Conservation (phyloP, 345 rosid genomes). For the Murraya paniculata region DNA sequence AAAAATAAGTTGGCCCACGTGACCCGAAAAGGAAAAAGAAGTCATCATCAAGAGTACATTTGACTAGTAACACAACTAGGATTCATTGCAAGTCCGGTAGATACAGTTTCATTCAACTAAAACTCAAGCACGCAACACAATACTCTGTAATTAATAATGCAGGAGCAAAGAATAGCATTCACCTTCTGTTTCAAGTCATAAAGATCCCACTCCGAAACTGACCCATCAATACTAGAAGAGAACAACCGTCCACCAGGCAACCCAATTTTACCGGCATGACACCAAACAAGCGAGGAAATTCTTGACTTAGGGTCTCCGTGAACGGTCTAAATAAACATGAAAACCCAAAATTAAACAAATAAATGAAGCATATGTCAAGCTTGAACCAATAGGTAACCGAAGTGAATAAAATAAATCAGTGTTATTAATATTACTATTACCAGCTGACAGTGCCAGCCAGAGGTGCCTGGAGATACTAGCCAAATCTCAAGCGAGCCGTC, state of each 20-base stretch:
- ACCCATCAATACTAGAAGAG: slow-evolving; percentile 83
- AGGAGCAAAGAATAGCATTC: neutral
- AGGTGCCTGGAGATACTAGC: slow-evolving; percentile 92
- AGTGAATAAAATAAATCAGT: neutral
- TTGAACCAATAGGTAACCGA: neutral
- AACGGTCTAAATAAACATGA: slow-evolving; percentile 46
- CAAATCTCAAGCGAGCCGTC: slow-evolving; percentile 96
- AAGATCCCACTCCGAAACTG: slow-evolving; percentile 85
- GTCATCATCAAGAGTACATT: neutral
- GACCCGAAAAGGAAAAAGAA: neutral
- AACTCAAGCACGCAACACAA: neutral
- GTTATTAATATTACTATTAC: slow-evolving; percentile 25
- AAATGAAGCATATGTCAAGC: slow-evolving; percentile 1
- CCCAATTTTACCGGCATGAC: slow-evolving; percentile 46
- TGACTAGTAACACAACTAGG: neutral
- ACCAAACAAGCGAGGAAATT: slow-evolving; percentile 88
- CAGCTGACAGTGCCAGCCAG: slow-evolving; percentile 98
- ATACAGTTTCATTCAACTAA: neutral
- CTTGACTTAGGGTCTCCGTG: slow-evolving; percentile 73
- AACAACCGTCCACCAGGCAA: slow-evolving; percentile 71
- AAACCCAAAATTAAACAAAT: neutral
- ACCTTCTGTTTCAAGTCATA: slow-evolving; percentile 89
- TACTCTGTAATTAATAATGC: neutral
- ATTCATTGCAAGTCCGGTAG: neutral
- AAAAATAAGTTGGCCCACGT: neutral